Percentiles rank a stretch among this genome's conserved stretches.
These are phyloP conservation scores for Suillus fuscotomentosus DNA, from an alignment of 768 basidiomycete genomes.

Conservation along the genomic window DNA sequence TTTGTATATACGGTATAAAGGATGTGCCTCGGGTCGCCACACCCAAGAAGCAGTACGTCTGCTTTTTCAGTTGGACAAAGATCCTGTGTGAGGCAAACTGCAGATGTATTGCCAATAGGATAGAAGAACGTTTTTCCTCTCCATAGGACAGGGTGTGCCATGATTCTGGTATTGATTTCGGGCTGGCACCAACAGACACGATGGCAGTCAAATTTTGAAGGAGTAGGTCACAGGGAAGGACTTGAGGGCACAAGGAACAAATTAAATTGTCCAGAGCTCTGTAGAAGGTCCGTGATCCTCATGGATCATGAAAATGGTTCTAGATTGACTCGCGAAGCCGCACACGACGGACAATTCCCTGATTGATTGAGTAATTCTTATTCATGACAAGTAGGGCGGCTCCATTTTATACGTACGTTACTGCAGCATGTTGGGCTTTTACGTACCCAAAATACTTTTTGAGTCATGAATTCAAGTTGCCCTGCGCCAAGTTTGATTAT, in stretches of 20 bases:
- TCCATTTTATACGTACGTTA: too few species aligned
- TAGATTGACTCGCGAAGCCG: not conserved
- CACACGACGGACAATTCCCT: too few species aligned
- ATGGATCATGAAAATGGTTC: not conserved
- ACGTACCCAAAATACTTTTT: too few species aligned
- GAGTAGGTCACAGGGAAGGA: not conserved
- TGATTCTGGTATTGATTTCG: conserved; percentile 13
- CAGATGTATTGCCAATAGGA: conserved; percentile 58
- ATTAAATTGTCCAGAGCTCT: not conserved
- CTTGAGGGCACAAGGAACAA: not conserved
- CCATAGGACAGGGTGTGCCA: conserved; percentile 47
- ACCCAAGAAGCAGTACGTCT: conserved; percentile 51
- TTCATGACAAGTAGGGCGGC: too few species aligned
- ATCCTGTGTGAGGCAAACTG: conserved; percentile 46
- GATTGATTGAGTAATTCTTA: too few species aligned
- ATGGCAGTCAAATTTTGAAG: not conserved
- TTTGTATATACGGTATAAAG: conserved; percentile 43
- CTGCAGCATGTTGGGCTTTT: too few species aligned
- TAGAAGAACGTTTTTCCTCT: conserved; percentile 50
- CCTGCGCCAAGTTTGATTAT: too few species aligned
- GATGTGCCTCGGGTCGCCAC: conserved; percentile 56
- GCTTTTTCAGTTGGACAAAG: conserved; percentile 48
- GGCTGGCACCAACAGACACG: not conserved
- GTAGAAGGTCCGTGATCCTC: not conserved
- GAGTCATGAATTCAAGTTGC: too few species aligned